Base-by-base conservation (phyloP, 352 stramenopile genomes). In the Phytophthora melonis region DNA sequence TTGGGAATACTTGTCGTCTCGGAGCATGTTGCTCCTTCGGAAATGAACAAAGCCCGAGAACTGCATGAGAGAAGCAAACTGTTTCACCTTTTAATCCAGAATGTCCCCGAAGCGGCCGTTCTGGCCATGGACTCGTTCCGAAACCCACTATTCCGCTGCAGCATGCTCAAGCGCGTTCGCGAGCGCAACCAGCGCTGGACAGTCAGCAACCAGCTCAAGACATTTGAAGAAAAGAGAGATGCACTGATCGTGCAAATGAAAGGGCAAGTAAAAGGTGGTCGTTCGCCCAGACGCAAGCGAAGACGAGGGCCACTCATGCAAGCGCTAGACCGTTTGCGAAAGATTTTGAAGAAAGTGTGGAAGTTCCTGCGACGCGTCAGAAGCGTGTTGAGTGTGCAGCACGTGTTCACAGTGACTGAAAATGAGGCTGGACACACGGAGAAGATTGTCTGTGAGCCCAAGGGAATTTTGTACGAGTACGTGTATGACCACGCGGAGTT, bases 391-490 rank as follows among this genome's bases (percentile, higher is more conserved):
- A 94, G 87, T 59, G 83, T 94, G 16, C 81, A 92, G 50, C 88
- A 89, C 52, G 83, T 90, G 10, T 94, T 94, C 63, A 79, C 77
- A 1, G 74, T 77, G 1, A 64, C 66, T 4, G 78, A 91, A 53
- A 56, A 65, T 9, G 70, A 86, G 60, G 66, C 61, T n/a, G 62
- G 68, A 6, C 60, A 82, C 41, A 88, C 84, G 32, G 74, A 88
- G 41, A 82, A 65, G 60, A 92, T 94, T 57, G 89, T 94, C 14
- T 89, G 86, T 39, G 88, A 95, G 23, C 86, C 88, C 0, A 95
- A 93, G 63, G 88, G 87, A 14, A 92, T 95, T 52, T 60, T 95
- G 45, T 94, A 93, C 69, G 88, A 95, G 68, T 95, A 94, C 55
- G 65, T 88, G n/a, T 95, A 94, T 61, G 87, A 95, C 36, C 78